Percentiles rank a stretch among this genome's conserved stretches.
Evolutionary conservation across 2,329 filamentous ascomycete species (phyloP).

Genomic region (Orbilia quercus): DNA sequence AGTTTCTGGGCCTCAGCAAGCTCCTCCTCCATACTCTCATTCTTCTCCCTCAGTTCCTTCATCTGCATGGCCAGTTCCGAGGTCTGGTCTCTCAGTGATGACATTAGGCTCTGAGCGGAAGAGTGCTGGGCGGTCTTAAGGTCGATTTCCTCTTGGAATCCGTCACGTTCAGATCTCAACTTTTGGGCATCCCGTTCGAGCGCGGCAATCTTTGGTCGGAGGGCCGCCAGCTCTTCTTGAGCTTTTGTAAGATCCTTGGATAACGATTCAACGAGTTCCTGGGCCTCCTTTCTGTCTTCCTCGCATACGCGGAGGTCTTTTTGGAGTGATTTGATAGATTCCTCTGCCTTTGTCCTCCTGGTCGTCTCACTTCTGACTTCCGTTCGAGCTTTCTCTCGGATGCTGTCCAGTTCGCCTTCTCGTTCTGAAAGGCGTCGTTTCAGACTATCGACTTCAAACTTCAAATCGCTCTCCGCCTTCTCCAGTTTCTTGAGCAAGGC

Average conservation of each 20-base stretch:
- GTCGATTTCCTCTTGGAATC: conserved; percentile 80
- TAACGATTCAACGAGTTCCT: conserved; percentile 77
- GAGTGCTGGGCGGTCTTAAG: conserved; percentile 86
- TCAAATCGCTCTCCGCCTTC: conserved; percentile 82
- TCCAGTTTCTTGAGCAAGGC: conserved; percentile 80
- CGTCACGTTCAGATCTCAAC: conserved; percentile 74
- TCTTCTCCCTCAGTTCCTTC: conserved; percentile 84
- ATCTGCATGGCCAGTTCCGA: conserved; percentile 89
- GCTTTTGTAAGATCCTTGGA: conserved; percentile 76
- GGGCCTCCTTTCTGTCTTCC: conserved; percentile 80
- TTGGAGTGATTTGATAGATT: conserved; percentile 77
- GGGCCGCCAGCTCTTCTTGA: conserved; percentile 77
- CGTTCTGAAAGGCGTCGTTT: conserved; percentile 78
- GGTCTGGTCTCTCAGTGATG: conserved; percentile 92
- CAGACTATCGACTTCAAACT: conserved; percentile 75
- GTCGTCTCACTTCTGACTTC: conserved; percentile 71
- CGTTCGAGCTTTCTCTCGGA: conserved; percentile 81
- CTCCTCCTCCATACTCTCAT: conserved; percentile 91
- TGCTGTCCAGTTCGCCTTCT: conserved; percentile 78
- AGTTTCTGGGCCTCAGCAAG: conserved; percentile 87
- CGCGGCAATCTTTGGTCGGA: conserved; percentile 72
- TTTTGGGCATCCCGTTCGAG: conserved; percentile 79
- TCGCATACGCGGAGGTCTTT: conserved; percentile 83
- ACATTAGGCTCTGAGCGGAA: conserved; percentile 81
- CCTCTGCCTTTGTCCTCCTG: conserved; percentile 77